Evolutionary conservation across 1,139 yeast species (phyloP), one percentile per base, ranked within the genome.

Genomic region (Candida frijolesensis): DNA sequence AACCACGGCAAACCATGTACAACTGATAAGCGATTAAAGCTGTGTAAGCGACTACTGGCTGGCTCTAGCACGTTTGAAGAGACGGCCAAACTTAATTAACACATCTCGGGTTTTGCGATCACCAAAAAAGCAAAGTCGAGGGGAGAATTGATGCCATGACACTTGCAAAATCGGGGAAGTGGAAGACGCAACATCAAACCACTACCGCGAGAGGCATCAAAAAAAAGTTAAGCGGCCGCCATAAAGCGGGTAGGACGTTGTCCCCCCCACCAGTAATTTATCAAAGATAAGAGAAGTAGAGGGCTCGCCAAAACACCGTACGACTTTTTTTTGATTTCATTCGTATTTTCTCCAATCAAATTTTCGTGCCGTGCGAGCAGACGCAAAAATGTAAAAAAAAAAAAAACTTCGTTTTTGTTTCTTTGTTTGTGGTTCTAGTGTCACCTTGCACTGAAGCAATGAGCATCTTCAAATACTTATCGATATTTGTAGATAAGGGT

Each of bases 281-380:
- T 14, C n/a, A 32, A 2, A 38, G 42, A 38, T 38, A 38, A 38
- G 42, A 34, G 14, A 3, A 38, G 42, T 19, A 19, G 19, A 38
- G 29, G n/a, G 4, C 4, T 9, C 8, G 12, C n/a, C 12, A 38
- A 38, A 38, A 38, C 16, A 38, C 42, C 30, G 29, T 19, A 38
- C 42, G 42, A 38, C 42, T 19, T 38, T 38, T 22, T 1, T 35
- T 35, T 35, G 12, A 16, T 35, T 16, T 35, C 2, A 14, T 32
- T 34, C 12, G 18, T 34, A n/a, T 8, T n/a, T 38, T n/a, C 42
- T 8, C 18, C 22, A 19, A 10, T n/a, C 22, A 14, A 19, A 12
- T 19, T 37, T 38, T 38, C 42, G 42, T 38, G 42, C 42, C 42
- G 42, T 38, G 18, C 32, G 42, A 22, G 22, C 42, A 38, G 42